Evolutionary conservation across 345 rosid species (phyloP).

Genomic region (Firmiana major): DNA sequence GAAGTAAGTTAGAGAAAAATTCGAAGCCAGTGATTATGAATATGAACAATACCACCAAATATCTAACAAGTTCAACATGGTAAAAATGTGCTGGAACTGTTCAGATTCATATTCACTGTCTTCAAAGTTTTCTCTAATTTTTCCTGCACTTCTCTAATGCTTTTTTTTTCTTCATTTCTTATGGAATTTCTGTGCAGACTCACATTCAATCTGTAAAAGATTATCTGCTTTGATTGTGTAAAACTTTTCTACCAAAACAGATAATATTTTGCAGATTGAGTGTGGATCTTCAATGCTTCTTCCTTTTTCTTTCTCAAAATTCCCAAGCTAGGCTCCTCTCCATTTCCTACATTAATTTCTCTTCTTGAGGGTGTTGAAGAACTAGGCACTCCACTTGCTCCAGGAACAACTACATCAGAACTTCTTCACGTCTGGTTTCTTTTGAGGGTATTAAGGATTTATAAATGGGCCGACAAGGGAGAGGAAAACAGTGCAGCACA

Average conservation of each 20-base stretch:
- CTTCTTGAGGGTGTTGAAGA: neutral
- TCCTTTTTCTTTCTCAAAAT: no score
- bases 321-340: no score
- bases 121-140: neutral
- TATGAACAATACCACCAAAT: slow-evolving; percentile 6
- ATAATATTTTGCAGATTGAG: no score
- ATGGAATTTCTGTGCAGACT: no score
- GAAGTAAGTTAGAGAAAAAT: neutral
- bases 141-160: neutral
- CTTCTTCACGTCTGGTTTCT: neutral
- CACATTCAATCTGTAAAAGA: no score
- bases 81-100: neutral
- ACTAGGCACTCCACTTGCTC: neutral
- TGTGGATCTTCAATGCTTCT: no score
- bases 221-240: no score
- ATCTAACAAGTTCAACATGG: neutral
- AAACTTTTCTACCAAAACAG: no score
- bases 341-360: neutral
- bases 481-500: neutral
- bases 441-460: neutral
- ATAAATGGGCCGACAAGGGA: no score
- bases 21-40: neutral
- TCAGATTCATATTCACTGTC: slow-evolving; percentile 3
- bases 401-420: neutral
- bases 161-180: neutral